Evolutionary conservation across 2,329 filamentous ascomycete species (phyloP).

Genomic region (Zymoseptoria brevis): DNA sequence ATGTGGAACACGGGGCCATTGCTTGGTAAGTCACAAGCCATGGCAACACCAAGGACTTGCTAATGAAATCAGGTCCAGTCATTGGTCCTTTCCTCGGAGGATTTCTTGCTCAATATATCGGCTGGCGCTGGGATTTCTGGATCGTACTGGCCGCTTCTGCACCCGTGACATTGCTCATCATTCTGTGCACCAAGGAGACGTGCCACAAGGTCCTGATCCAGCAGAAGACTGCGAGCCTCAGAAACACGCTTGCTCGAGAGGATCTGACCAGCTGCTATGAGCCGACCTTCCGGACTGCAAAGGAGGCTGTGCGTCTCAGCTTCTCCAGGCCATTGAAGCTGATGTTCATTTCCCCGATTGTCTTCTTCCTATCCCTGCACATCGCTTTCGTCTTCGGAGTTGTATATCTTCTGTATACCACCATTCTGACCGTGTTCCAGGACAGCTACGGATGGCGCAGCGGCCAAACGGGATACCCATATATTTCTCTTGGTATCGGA

Average conservation of each 20-base stretch:
- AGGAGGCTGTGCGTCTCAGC: constrained; percentile 36
- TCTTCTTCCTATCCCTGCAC: constrained; percentile 20
- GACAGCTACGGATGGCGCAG: constrained; percentile 17
- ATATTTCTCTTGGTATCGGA: constrained; percentile 16
- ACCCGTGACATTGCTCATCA: constrained; percentile 29
- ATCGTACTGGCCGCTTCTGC: constrained; percentile 35
- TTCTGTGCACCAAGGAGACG: constrained; percentile 39
- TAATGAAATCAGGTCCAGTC: constrained; percentile 11
- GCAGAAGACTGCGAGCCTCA: constrained; percentile 38
- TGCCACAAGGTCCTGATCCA: constrained; percentile 42
- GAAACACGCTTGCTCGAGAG: constrained; percentile 43
- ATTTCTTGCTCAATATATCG: constrained; percentile 53
- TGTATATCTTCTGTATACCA: constrained; percentile 24
- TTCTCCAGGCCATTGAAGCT: constrained; percentile 45
- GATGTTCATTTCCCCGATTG: constrained; percentile 21
- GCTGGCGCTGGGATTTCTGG: constrained; percentile 80
- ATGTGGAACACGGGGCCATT: constrained; percentile 27
- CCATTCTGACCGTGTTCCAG: constrained; percentile 16
- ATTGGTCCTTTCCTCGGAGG: constrained; percentile 54
- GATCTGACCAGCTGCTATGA: constrained; percentile 32
- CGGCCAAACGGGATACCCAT: constrained; percentile 19
- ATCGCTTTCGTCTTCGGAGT: constrained; percentile 22
- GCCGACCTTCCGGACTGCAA: constrained; percentile 30
- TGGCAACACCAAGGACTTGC: background rate
- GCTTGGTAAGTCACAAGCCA: constrained; percentile 12